phyloP scores from a whole-genome alignment of 495 filamentous ascomycete genomes.

The Margaritispora aquatica region DNA sequence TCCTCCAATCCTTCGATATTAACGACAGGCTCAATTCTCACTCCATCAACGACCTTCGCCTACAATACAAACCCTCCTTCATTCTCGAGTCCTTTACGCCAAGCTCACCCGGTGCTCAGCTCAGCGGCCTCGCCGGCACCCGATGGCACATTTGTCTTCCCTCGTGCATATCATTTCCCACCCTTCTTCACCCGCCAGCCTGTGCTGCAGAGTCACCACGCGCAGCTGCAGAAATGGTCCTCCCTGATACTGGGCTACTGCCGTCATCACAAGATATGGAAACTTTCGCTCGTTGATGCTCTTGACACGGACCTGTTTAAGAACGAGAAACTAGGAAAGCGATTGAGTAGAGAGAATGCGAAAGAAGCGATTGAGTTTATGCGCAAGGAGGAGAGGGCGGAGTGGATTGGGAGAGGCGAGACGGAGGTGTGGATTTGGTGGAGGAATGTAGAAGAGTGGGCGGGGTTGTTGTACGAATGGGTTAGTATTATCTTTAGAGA shows the following conservation, averaged over 20 bases:
- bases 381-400: conserved; percentile 58
- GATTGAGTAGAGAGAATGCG: conserved; percentile 55
- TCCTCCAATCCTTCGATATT: not conserved
- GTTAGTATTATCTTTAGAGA: conserved; percentile 26
- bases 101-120: not conserved
- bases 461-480: conserved; percentile 54
- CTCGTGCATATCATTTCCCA: conserved; percentile 56
- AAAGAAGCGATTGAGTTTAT: conserved; percentile 69
- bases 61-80: not conserved
- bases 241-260: conserved; percentile 82
- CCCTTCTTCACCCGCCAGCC: conserved; percentile 78
- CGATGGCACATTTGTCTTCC: conserved; percentile 30
- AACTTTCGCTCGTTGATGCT: conserved; percentile 57
- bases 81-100: not conserved
- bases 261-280: conserved; percentile 64
- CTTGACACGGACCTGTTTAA: conserved; percentile 45
- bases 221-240: conserved; percentile 80
- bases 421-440: conserved; percentile 51
- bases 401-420: conserved; percentile 47
- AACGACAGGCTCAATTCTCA: not conserved
- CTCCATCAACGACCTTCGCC: not conserved
- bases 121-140: not conserved
- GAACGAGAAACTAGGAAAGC: conserved; percentile 45
- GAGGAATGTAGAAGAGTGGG: conserved; percentile 71
- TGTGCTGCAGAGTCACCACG: conserved; percentile 64